Base-by-base conservation (phyloP, 352 stramenopile species). In the Phytophthora syringae region DNA sequence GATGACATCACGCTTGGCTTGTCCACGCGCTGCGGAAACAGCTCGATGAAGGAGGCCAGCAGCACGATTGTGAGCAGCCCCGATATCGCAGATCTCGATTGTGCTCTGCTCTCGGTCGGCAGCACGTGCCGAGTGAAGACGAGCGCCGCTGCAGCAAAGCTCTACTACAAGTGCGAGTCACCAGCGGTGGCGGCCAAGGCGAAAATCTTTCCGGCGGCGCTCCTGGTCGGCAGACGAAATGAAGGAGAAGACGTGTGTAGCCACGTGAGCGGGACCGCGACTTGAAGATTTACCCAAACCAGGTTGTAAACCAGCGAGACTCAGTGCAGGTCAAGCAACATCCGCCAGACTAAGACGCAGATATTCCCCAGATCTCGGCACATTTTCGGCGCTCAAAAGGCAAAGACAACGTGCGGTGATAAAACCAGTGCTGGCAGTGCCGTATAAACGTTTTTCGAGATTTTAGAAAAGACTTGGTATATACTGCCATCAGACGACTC, bases 71-170 rank as follows among this genome's bases (percentile, higher is more conserved):
- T 66, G 64, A 61, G 1, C 42, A 32, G 45, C 42, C n/a, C 22
- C 32, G 47, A 50, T 40, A 61, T 69, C 34, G 65, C 60, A 74
- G 34, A 62, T 66, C 24, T 12, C 11, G 50, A 59, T 68, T 60
- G 28, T 54, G 57, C 57, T 57, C 63, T 68, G 58, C 50, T 63
- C 24, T 52, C 58, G 47, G 27, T 52, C 36, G 24, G 52, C 22
- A 54, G 58, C 51, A 72, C 64, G 64, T 72, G 64, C 64, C 21
- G 64, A 36, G 59, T 51, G 58, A 43, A 67, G 60, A 72, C 58
- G 44, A 72, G 43, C 63, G 47, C 15, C 22, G 42, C 22, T 58
- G 44, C 51, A 39, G 36, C 51, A 58, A 50, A 63, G 25, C 52
- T n/a, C n/a, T n/a, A 13, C 25, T 50, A 36, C 52, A 18, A 40